These are phyloP conservation scores for Nidula microcarpa DNA, from an alignment of 768 basidiomycete genomes.

Conservation along the genomic window DNA sequence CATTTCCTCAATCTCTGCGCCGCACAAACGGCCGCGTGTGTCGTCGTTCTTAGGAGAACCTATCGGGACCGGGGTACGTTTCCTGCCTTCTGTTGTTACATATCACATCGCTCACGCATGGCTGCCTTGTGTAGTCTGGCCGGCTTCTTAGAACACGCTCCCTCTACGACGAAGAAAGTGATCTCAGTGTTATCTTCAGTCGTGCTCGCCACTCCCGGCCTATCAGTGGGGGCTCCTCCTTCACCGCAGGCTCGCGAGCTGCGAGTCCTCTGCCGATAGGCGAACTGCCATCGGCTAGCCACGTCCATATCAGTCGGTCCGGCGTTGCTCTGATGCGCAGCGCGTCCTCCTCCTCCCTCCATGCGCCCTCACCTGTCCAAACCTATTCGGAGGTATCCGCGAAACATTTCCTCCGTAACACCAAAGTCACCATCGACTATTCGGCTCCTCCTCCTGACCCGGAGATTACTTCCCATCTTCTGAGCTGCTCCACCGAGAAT, in stretches of 20 bases:
- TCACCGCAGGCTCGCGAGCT: constrained; percentile 12
- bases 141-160: background rate
- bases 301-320: constrained; percentile 1
- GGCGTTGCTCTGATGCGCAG: constrained; percentile 16
- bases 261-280: constrained; percentile 4
- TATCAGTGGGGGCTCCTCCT: constrained; percentile 21
- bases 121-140: background rate
- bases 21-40: background rate
- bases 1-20: constrained; percentile 1
- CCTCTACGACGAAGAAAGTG: background rate
- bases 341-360: constrained; percentile 18
- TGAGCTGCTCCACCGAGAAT: constrained; percentile 42
- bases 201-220: constrained; percentile 11
- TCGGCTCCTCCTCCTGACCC: constrained; percentile 16
- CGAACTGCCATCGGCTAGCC: constrained; percentile 1
- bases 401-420: constrained; percentile 17
- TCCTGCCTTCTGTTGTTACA: constrained; percentile 8
- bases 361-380: constrained; percentile 3
- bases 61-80: constrained; percentile 15
- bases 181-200: constrained; percentile 10
- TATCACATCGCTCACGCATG: background rate
- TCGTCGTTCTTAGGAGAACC: constrained; percentile 4
- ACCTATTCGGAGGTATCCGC: constrained; percentile 17
- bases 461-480: constrained; percentile 16
- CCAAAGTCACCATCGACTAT: constrained; percentile 18